phyloP scores from a whole-genome alignment of 2,329 filamentous ascomycete species.

The Alternaria postmessia region DNA sequence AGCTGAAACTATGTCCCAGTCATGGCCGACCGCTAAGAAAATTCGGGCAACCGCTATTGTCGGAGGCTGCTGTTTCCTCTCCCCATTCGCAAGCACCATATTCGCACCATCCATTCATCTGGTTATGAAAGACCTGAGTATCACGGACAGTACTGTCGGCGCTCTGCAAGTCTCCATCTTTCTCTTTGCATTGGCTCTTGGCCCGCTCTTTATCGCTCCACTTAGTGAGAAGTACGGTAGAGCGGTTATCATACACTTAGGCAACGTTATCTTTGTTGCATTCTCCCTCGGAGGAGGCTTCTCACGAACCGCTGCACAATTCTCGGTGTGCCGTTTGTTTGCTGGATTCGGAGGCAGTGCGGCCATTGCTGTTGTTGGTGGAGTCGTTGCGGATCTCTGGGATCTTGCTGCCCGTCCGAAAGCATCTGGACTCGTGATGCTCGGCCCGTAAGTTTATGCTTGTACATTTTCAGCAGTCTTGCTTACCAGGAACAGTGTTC shows the following conservation, averaged over 20 bases:
- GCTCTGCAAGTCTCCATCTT: constrained; percentile 42
- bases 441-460: constrained; percentile 10
- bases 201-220: constrained; percentile 40
- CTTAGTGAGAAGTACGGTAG: constrained; percentile 40
- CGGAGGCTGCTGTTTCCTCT: constrained; percentile 16
- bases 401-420: constrained; percentile 16
- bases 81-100: constrained; percentile 30
- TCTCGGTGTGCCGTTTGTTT: background rate
- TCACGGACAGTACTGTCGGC: constrained; percentile 26
- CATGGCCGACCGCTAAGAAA: constrained; percentile 17
- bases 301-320: background rate
- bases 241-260: constrained; percentile 26
- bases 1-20: background rate
- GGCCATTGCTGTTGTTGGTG: constrained; percentile 33
- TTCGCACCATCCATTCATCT: constrained; percentile 39
- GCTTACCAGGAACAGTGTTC: background rate
- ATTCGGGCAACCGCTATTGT: constrained; percentile 12
- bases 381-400: constrained; percentile 59
- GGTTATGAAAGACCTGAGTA: constrained; percentile 30
- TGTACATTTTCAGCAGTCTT: background rate
- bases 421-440: constrained; percentile 19
- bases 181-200: constrained; percentile 43
- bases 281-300: constrained; percentile 37
- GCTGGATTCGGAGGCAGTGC: background rate
- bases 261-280: constrained; percentile 32